Conservation (phyloP, 225 moss, liverwort and hornwort species). For the Bryum argenteum region DNA sequence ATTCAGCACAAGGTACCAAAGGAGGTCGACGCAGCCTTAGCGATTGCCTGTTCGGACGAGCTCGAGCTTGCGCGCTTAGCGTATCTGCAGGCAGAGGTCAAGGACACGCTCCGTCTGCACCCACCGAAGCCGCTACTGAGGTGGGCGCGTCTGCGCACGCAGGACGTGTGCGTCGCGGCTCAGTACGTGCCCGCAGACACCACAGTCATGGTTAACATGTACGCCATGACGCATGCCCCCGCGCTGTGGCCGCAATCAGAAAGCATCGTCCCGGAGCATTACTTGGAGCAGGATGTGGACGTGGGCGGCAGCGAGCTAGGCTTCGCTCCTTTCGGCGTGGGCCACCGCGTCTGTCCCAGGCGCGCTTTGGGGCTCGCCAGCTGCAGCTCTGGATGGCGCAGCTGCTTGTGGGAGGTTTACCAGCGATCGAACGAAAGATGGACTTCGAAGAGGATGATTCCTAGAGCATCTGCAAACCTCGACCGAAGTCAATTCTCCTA, state of each 20-base stretch:
- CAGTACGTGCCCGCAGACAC: conserved; percentile 70
- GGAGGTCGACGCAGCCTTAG: conserved; percentile 45
- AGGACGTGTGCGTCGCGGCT: conserved; percentile 62
- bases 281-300: conserved; percentile 67
- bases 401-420: too few relatives aligned
- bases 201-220: conserved; percentile 95
- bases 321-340: conserved; percentile 81
- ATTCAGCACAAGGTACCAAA: conserved; percentile 53
- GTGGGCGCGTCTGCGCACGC: conserved; percentile 74
- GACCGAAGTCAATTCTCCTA: too few relatives aligned
- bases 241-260: conserved; percentile 44
- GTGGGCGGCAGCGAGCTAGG: conserved; percentile 76
- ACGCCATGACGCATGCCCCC: conserved; percentile 73
- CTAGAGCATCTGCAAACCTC: too few relatives aligned
- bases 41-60: conserved; percentile 18
- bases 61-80: conserved; percentile 36
- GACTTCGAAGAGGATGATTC: too few relatives aligned
- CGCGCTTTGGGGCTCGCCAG: conserved; percentile 27
- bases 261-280: conserved; percentile 53
- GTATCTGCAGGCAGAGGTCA: conserved; percentile 75
- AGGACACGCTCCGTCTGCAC: conserved; percentile 70
- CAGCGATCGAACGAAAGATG: too few relatives aligned
- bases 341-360: conserved; percentile 78
- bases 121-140: conserved; percentile 80
- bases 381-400: too few relatives aligned